A percentile compares a stretch with the other conserved stretches of the same genome.
Evolutionary conservation across 495 filamentous ascomycete genomes (phyloP).

Genomic region (Neurospora sp.): DNA sequence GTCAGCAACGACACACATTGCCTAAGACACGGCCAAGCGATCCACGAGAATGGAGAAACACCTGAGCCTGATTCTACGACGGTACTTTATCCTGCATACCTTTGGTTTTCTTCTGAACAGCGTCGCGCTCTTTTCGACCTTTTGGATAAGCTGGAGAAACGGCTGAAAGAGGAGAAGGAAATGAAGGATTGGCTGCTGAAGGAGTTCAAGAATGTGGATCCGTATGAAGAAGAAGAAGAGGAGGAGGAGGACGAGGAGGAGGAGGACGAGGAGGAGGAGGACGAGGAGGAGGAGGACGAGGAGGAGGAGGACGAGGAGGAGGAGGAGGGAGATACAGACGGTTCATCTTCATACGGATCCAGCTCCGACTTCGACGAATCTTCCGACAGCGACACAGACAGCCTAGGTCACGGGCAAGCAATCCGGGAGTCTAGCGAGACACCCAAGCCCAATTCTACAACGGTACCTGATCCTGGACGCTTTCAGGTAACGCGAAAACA

Average conservation of each 20-base stretch:
- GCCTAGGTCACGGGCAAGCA: too few relatives aligned
- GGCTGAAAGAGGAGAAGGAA: slow-evolving; percentile 45
- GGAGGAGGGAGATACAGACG: slow-evolving; percentile 39
- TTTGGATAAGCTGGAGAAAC: background rate
- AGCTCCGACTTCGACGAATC: too few relatives aligned
- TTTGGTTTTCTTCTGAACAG: background rate
- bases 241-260: slow-evolving; percentile 35
- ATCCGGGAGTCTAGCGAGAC: too few relatives aligned
- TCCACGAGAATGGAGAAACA: background rate
- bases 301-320: slow-evolving; percentile 46
- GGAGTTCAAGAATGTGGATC: slow-evolving; percentile 34
- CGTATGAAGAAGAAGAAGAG: slow-evolving; percentile 37
- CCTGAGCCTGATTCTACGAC: background rate
- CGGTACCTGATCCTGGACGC: too few relatives aligned
- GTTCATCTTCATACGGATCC: slow-evolving; percentile 15
- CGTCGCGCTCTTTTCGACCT: background rate
- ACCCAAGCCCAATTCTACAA: too few relatives aligned
- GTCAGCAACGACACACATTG: background rate
- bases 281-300: slow-evolving; percentile 51
- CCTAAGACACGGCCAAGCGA: background rate
- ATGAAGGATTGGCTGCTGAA: slow-evolving; percentile 9
- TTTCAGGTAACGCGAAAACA: too few relatives aligned
- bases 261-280: slow-evolving; percentile 1
- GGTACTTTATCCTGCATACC: background rate
- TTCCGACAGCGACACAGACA: too few relatives aligned